These are phyloP conservation scores for Rhazya stricta DNA, from an alignment of 257 asterid species.

Conservation along the genomic window DNA sequence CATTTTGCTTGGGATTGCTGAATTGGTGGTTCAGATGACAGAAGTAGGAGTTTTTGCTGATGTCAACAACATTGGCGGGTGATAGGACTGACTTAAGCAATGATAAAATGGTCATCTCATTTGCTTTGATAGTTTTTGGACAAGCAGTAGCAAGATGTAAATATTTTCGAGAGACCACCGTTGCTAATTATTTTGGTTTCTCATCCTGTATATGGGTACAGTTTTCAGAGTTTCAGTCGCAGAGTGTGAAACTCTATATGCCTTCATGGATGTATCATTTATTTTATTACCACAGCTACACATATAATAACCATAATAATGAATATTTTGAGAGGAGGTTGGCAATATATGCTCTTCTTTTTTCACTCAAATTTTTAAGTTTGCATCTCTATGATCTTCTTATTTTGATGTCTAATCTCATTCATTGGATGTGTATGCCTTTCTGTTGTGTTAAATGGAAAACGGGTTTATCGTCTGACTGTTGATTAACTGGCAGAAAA, in stretches of 20 bases:
- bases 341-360: conserved; percentile 8
- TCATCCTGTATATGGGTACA: conserved; percentile 28
- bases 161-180: conserved; percentile 39
- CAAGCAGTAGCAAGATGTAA: conserved; percentile 44
- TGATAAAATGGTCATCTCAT: conserved; percentile 42
- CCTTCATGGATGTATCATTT: conserved; percentile 39
- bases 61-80: conserved; percentile 66
- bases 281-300: conserved; percentile 18
- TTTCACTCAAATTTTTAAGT: conserved; percentile 4
- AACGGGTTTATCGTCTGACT: background rate
- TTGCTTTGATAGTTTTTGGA: conserved; percentile 40
- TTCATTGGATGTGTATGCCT: background rate
- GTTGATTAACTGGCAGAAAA: conserved; percentile 7
- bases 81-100: conserved; percentile 57
- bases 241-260: conserved; percentile 43
- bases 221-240: too few species aligned
- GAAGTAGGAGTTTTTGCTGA: conserved; percentile 78
- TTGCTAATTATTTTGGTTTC: conserved; percentile 30
- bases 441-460: background rate
- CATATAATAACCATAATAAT: conserved; percentile 10
- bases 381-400: conserved; percentile 8
- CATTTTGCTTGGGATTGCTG: conserved; percentile 79
- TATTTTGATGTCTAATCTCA: background rate
- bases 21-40: conserved; percentile 75
- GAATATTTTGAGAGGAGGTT: conserved; percentile 3